Conservation (phyloP, 2,329 filamentous ascomycete species). For the Onygenales sp. region DNA sequence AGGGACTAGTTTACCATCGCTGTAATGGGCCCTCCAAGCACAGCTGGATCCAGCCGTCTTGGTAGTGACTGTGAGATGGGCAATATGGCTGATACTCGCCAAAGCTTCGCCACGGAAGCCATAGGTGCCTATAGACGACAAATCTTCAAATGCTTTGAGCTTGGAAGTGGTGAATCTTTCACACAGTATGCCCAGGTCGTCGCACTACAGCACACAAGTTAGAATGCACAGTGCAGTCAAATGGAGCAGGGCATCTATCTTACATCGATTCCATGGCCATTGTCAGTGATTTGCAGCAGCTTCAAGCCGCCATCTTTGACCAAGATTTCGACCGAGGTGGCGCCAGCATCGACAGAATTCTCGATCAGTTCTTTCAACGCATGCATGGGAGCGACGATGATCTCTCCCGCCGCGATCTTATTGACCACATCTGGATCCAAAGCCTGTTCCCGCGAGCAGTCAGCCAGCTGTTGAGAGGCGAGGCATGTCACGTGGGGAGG, state of each 20-base stretch:
- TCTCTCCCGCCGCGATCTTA: constrained; percentile 96
- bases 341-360: constrained; percentile 94
- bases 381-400: constrained; percentile 94
- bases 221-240: neutral
- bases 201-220: constrained; percentile 49
- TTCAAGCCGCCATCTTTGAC: constrained; percentile 95
- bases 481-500: constrained; percentile 11
- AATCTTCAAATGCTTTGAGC: constrained; percentile 83
- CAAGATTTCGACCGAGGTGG: constrained; percentile 79
- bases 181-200: constrained; percentile 84
- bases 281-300: constrained; percentile 92
- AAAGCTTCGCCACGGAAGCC: constrained; percentile 96
- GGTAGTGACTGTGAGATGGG: constrained; percentile 89
- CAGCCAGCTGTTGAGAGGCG: neutral
- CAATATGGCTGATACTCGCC: constrained; percentile 96
- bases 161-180: constrained; percentile 97
- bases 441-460: constrained; percentile 43
- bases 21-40: constrained; percentile 84
- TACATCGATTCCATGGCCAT: constrained; percentile 90
- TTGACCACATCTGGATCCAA: constrained; percentile 90
- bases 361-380: constrained; percentile 94
- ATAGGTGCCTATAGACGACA: constrained; percentile 83
- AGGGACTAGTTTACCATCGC: constrained; percentile 69
- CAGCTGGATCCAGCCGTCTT: constrained; percentile 80
- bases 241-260: constrained; percentile 19